A percentile compares a stretch with the other conserved stretches of the same genome.
Evolutionary conservation across 768 basidiomycete genomes (phyloP).

Genomic region (Auriscalpium orientale): DNA sequence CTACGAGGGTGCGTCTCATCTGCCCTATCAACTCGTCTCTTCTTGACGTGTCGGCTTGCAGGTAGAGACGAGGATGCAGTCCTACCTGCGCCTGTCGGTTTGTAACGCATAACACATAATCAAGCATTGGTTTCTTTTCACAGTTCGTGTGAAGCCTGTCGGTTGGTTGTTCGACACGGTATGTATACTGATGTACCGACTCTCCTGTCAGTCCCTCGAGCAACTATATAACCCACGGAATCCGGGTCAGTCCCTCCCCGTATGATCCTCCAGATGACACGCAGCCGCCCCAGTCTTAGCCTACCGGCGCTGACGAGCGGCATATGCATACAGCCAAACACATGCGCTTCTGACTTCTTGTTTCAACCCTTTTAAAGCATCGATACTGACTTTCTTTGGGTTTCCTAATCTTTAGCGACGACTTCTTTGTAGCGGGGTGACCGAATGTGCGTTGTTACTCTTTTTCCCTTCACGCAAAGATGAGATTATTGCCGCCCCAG

Average conservation of each 20-base stretch:
- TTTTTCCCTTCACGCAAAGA: background rate
- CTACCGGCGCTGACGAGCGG: background rate
- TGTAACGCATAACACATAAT: conserved; percentile 8
- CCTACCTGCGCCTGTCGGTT: conserved; percentile 36
- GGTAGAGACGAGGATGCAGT: conserved; percentile 72
- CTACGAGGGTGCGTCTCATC: conserved; percentile 56
- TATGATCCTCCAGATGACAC: background rate
- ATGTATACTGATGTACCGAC: background rate
- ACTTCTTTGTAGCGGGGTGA: background rate
- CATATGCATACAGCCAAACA: background rate
- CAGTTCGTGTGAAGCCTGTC: background rate
- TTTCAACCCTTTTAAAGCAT: background rate
- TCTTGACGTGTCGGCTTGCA: conserved; percentile 20
- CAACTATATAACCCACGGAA: no score
- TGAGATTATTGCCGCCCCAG: conserved; percentile 18
- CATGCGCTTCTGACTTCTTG: background rate
- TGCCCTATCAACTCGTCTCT: conserved; percentile 1
- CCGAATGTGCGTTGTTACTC: background rate
- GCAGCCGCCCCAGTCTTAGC: background rate
- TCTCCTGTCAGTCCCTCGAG: no score
- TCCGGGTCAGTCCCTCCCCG: no score
- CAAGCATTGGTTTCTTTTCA: conserved; percentile 8
- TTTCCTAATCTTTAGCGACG: no score
- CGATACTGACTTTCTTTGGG: no score
- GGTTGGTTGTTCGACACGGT: background rate